A percentile compares a stretch with the other conserved stretches of the same genome.
phyloP scores from a whole-genome alignment of 371 early-diverging fungal species.

The Basidiobolus meristosporus region DNA sequence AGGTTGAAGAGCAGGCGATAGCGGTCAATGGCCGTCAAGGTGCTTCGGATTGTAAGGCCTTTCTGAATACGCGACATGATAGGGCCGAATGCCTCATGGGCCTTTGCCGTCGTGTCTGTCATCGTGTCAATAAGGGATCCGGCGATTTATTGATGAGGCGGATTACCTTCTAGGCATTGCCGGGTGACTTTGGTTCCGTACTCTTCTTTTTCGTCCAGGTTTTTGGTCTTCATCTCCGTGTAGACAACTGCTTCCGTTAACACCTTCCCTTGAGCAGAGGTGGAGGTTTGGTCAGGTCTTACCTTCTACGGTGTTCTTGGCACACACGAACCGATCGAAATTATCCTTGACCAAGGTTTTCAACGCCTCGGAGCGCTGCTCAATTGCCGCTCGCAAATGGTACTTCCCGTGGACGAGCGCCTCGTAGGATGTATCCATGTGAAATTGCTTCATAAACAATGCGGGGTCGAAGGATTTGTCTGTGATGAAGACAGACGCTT shows the following conservation, averaged over 20 bases:
- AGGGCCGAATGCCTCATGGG: conserved; percentile 71
- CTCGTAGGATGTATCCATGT: conserved; percentile 58
- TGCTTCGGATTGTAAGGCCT: conserved; percentile 77
- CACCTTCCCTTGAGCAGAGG: too few species aligned
- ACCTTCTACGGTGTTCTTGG: conserved; percentile 88
- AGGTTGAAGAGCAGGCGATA: conserved; percentile 90
- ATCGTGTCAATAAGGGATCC: not conserved
- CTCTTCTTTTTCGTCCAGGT: conserved; percentile 52
- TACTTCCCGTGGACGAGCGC: conserved; percentile 61
- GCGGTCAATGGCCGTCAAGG: conserved; percentile 71
- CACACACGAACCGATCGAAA: conserved; percentile 90
- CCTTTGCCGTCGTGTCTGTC: conserved; percentile 39
- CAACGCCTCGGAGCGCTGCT: conserved; percentile 66
- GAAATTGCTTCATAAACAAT: conserved; percentile 62
- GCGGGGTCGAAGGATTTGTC: conserved; percentile 41
- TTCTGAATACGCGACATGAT: conserved; percentile 67
- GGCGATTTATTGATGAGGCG: not conserved
- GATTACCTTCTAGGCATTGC: conserved; percentile 7
- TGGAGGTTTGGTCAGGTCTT: conserved; percentile 2
- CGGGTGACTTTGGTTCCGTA: conserved; percentile 39
- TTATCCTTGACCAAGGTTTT: conserved; percentile 79
- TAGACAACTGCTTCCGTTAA: conserved; percentile 52
- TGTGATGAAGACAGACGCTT: too few species aligned
- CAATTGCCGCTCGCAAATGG: conserved; percentile 43
- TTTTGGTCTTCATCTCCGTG: conserved; percentile 70